Conservation (phyloP, 108 stramenopile species). For the Cylindrotheca closterium region DNA sequence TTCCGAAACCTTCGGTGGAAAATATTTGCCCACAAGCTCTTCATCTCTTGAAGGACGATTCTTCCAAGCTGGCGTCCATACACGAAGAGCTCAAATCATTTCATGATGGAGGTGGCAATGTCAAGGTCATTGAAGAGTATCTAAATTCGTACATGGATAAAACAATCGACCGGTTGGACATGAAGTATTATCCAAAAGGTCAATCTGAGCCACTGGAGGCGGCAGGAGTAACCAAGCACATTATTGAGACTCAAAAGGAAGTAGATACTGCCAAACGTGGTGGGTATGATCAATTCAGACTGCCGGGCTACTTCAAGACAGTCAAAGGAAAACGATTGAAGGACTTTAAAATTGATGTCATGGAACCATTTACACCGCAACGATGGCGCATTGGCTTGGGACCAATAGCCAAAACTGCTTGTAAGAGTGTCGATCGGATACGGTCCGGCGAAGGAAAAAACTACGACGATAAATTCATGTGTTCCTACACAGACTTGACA, state of each 20-base stretch:
- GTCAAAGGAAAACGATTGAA: background rate
- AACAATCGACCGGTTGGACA: constrained; percentile 16
- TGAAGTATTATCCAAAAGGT: constrained; percentile 28
- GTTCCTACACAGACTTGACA: background rate
- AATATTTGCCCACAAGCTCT: no score
- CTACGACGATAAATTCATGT: background rate
- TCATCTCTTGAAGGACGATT: background rate
- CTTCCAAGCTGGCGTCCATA: background rate
- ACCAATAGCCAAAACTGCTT: background rate
- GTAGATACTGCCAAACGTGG: constrained; percentile 22
- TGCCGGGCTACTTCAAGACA: constrained; percentile 19
- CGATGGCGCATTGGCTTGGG: background rate
- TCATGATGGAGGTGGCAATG: constrained; percentile 17
- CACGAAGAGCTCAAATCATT: constrained; percentile 6
- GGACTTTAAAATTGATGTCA: background rate
- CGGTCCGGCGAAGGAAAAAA: background rate
- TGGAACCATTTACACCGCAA: background rate
- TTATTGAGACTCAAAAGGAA: background rate
- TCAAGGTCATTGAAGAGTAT: constrained; percentile 22
- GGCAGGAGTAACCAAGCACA: background rate
- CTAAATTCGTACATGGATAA: constrained; percentile 34
- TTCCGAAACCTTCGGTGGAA: no score
- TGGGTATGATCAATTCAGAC: constrained; percentile 34
- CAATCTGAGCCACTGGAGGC: background rate
- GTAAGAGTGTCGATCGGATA: background rate